Evolutionary conservation across 1,284 basidiomycete genomes (phyloP).

Genomic region (Cutaneotrichosporon sp.): DNA sequence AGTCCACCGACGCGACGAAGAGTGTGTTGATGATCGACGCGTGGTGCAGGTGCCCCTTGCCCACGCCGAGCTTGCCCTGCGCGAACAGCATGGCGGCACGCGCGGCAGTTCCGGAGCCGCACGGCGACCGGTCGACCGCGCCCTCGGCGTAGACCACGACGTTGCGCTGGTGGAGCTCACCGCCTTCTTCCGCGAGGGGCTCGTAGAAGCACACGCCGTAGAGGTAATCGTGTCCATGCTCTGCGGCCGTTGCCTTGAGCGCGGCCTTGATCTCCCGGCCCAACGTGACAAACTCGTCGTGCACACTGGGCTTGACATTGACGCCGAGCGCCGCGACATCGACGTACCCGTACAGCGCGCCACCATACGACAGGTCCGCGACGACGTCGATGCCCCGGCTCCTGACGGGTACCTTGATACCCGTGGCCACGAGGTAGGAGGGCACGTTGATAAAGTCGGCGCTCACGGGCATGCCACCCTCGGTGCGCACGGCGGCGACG

Average conservation of each 20-base stretch:
- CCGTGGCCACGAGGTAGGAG: conserved; percentile 11
- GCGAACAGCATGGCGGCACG: conserved; percentile 55
- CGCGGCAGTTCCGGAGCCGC: conserved; percentile 56
- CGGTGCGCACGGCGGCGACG: conserved; percentile 8
- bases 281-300: conserved; percentile 41
- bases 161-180: conserved; percentile 17
- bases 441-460: conserved; percentile 29
- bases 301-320: conserved; percentile 28
- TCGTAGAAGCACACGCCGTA: conserved; percentile 27
- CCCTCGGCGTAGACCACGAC: conserved; percentile 53
- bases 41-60: conserved; percentile 13
- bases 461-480: conserved; percentile 11
- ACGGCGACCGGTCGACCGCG: conserved; percentile 57
- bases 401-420: conserved; percentile 8
- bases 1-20: conserved; percentile 16
- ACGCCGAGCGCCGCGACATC: conserved; percentile 52
- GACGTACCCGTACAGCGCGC: conserved; percentile 57
- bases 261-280: conserved; percentile 36
- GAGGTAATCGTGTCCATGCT: conserved; percentile 19
- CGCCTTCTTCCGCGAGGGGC: background rate
- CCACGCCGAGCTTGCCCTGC: conserved; percentile 33
- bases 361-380: conserved; percentile 56
- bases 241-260: conserved; percentile 28
- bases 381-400: conserved; percentile 22
- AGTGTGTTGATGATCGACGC: conserved; percentile 21